Percentiles rank a stretch among this genome's conserved stretches.
phyloP scores from a whole-genome alignment of 1,284 basidiomycete genomes.

The Ceratobasidium sp. region DNA sequence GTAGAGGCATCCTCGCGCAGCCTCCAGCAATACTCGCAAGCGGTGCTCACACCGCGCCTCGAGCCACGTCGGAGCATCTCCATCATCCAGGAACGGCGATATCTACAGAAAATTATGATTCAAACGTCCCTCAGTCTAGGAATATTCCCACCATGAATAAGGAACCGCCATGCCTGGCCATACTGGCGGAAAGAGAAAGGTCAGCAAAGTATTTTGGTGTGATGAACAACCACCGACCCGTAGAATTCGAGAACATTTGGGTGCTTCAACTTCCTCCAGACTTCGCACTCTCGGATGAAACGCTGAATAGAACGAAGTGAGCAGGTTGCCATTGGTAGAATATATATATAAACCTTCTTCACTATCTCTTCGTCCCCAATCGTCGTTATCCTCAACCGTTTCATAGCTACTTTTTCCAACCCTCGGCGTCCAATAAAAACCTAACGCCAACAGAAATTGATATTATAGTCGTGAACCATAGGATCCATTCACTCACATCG shows the following conservation, averaged over 20 bases:
- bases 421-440: constrained; percentile 19
- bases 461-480: not conserved
- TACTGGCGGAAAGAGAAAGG: not conserved
- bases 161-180: constrained; percentile 8
- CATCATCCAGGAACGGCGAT: constrained; percentile 23
- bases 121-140: not conserved
- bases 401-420: constrained; percentile 25
- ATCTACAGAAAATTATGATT: not conserved
- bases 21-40: constrained; percentile 7
- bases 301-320: not conserved
- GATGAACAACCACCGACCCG: not conserved
- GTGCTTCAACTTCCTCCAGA: constrained; percentile 15
- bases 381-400: constrained; percentile 14
- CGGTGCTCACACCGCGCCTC: constrained; percentile 6
- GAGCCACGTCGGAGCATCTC: constrained; percentile 16
- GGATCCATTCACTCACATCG: not conserved
- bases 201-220: too few species aligned
- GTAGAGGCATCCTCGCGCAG: constrained; percentile 16
- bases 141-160: constrained; percentile 6
- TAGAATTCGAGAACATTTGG: constrained; percentile 27
- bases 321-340: not conserved
- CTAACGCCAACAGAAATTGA: not conserved
- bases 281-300: constrained; percentile 22
- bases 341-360: not conserved
- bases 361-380: constrained; percentile 19